phyloP scores from a whole-genome alignment of 345 rosid species.

The Hibiscus syriacus region DNA sequence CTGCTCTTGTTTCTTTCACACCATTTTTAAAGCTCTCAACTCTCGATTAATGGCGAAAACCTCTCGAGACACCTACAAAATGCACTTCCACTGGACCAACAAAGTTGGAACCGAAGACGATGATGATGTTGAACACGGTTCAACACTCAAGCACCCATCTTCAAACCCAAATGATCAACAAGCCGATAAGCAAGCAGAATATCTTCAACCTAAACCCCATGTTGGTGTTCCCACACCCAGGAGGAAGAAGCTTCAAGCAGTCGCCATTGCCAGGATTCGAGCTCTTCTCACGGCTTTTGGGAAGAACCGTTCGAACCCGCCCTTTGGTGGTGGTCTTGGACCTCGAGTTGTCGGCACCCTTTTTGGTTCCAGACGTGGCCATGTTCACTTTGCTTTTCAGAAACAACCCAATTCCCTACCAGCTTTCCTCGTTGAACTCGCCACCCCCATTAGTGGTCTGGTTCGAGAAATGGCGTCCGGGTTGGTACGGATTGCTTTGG shows the following conservation, averaged over 20 bases:
- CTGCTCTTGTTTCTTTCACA: neutral
- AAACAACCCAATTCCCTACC: slow-evolving; percentile 72
- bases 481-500: slow-evolving; percentile 81
- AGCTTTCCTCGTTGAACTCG: slow-evolving; percentile 75
- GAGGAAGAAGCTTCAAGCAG: slow-evolving; percentile 59
- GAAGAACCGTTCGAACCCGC: slow-evolving; percentile 32
- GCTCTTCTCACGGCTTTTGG: slow-evolving; percentile 54
- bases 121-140: slow-evolving; percentile 29
- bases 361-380: slow-evolving; percentile 79
- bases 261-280: slow-evolving; percentile 72
- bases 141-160: slow-evolving; percentile 27
- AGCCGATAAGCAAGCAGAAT: slow-evolving; percentile 13
- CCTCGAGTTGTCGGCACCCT: slow-evolving; percentile 78
- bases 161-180: slow-evolving; percentile 16
- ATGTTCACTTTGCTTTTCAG: slow-evolving; percentile 88
- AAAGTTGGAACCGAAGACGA: slow-evolving; percentile 59
- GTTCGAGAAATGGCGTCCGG: slow-evolving; percentile 98
- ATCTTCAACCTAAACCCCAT: neutral
- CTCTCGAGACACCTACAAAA: slow-evolving; percentile 54
- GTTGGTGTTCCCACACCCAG: slow-evolving; percentile 33
- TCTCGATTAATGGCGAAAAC: slow-evolving; percentile 40
- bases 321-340: slow-evolving; percentile 33
- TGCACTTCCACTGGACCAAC: slow-evolving; percentile 78
- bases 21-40: slow-evolving; percentile 16
- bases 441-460: slow-evolving; percentile 81